Evolutionary conservation across 2,329 filamentous ascomycete species (phyloP).

Genomic region (Pseudogymnoascus verrucosus): DNA sequence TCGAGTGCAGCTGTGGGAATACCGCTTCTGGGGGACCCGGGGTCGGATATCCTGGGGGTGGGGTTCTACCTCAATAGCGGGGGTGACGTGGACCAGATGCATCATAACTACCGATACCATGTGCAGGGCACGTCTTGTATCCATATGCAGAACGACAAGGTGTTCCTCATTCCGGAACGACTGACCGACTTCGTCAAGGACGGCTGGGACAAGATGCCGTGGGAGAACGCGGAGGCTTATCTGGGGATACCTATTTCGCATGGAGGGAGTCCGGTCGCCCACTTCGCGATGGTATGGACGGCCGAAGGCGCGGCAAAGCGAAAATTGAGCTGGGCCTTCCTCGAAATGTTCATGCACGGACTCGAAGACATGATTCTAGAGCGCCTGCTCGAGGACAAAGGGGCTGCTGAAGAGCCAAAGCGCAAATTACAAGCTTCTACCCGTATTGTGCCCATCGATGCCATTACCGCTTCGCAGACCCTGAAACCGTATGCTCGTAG

Average conservation of each 20-base stretch:
- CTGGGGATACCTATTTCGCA: conserved; percentile 58
- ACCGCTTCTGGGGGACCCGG: conserved; percentile 51
- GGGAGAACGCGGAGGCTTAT: conserved; percentile 55
- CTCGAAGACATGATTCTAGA: conserved; percentile 59
- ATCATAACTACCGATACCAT: conserved; percentile 55
- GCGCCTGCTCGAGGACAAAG: conserved; percentile 45
- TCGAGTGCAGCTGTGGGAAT: conserved; percentile 50
- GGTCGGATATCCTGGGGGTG: conserved; percentile 55
- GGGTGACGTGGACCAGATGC: conserved; percentile 40
- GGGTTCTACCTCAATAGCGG: conserved; percentile 61
- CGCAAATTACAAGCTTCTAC: conserved; percentile 23
- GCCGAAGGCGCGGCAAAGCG: conserved; percentile 48
- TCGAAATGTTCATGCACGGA: conserved; percentile 60
- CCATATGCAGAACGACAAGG: conserved; percentile 65
- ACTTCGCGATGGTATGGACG: conserved; percentile 68
- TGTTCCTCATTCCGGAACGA: conserved; percentile 58
- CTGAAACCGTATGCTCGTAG: conserved; percentile 65
- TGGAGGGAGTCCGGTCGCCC: conserved; percentile 57
- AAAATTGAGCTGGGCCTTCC: conserved; percentile 54
- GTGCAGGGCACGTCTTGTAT: conserved; percentile 55
- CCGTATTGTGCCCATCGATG: conserved; percentile 45
- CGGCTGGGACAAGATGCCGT: conserved; percentile 52
- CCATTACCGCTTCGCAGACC: conserved; percentile 52
- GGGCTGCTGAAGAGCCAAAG: conserved; percentile 32
- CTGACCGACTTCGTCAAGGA: conserved; percentile 50